Conservation (phyloP, 176 grass and related monocot species). For the Alloteropsis semialata region DNA sequence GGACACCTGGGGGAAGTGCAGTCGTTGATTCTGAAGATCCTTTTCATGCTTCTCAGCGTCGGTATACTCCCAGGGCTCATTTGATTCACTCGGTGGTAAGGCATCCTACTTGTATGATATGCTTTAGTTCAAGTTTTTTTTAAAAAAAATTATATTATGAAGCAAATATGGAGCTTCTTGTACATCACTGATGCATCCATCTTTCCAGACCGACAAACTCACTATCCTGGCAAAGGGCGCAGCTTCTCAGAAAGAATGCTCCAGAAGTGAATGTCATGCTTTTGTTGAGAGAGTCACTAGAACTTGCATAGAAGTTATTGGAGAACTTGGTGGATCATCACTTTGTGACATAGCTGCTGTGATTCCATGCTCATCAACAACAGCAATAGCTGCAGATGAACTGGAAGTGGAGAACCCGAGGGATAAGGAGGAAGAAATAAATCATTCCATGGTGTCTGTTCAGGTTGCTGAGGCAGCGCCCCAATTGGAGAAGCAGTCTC, state of each 20-base stretch:
- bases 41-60: constrained; percentile 32
- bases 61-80: constrained; percentile 41
- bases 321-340: constrained; percentile 31
- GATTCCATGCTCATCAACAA: neutral
- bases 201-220: constrained; percentile 41
- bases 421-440: constrained; percentile 11
- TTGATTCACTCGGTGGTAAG: constrained; percentile 45
- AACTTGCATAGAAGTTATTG: constrained; percentile 34
- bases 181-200: neutral
- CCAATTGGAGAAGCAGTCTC: neutral
- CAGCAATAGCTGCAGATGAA: constrained; percentile 20
- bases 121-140: neutral
- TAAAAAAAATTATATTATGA: neutral
- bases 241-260: constrained; percentile 11
- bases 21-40: neutral
- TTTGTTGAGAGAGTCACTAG: constrained; percentile 34
- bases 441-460: constrained; percentile 5
- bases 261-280: constrained; percentile 18
- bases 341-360: constrained; percentile 30
- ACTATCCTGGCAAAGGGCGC: constrained; percentile 26
- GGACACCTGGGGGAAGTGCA: neutral
- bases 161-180: neutral
- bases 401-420: neutral
- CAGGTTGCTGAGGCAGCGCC: neutral
- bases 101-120: neutral